Base-by-base conservation (phyloP, 495 filamentous ascomycete species). In the Neurospora tetraspora region DNA sequence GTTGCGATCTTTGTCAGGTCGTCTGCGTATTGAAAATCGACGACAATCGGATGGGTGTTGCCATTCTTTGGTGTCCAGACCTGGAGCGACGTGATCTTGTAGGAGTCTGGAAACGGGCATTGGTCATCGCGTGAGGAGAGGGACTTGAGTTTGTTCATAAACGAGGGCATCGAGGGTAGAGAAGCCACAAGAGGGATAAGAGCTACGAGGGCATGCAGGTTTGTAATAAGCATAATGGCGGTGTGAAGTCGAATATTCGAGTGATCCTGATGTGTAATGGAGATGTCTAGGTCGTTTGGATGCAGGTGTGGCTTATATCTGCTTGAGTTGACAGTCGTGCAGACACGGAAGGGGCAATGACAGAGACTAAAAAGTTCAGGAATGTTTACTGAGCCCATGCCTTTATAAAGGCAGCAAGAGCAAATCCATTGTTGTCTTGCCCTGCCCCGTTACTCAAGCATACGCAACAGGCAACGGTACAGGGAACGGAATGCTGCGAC, bases 11-110 rank as follows among this genome's bases (percentile, higher is more conserved):
- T 73, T 65, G 81, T 81, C 39, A 16, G 31, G 20, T 65, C 16
- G 70, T 81, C 77, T 36, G 53, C 36, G 71, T 74, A 81, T 6
- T n/a, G 36, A 71, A 81, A 80, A 71, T 76, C 37, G 68, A 78
- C 65, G 16, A 40, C 68, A 3, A 59, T 23, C 8, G 72, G 40
- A 43, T 70, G 38, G 61, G 70, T 69, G 69, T 76, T 78, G 71
- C 38, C 74, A 2, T 61, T 20, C 11, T 38, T 71, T 20, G 77
- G 76, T n/a, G 70, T 69, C 74, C 75, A 81, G 36, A 75, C 40
- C 5, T 61, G 27, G 53, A 81, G 77, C 37, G 76, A 69, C 9
- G 70, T 11, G 53, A 81, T 69, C 37, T 68, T 45, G 74, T 76
- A 82, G 18, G 38, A 40, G 5, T 39, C 34, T 0, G 81, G 81